These are phyloP conservation scores for Hericium erinaceus DNA, from an alignment of 768 basidiomycete genomes.

Conservation along the genomic window DNA sequence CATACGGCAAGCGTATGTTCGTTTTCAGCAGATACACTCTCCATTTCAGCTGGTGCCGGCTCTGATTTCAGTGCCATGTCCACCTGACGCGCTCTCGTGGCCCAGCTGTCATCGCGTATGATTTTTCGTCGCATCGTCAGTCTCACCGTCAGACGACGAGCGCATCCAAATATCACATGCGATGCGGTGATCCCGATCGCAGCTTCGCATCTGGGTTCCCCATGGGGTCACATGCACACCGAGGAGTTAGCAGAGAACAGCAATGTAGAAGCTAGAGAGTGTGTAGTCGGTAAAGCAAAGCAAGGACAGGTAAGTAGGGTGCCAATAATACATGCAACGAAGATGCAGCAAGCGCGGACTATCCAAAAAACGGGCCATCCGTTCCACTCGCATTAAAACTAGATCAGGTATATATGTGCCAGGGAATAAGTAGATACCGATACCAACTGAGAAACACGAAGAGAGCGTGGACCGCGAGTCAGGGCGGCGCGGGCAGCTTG, in stretches of 20 bases:
- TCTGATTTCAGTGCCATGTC: no score
- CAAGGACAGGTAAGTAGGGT: background rate
- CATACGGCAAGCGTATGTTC: no score
- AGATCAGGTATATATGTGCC: background rate
- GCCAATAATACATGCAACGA: background rate
- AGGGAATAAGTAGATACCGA: background rate
- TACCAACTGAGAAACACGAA: background rate
- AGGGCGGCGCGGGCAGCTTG: background rate
- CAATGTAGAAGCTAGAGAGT: background rate
- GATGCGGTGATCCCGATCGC: background rate
- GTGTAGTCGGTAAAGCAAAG: background rate
- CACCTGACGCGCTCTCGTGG: no score
- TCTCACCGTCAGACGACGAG: no score
- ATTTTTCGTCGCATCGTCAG: no score
- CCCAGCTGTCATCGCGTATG: no score
- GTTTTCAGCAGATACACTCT: no score
- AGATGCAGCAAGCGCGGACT: background rate
- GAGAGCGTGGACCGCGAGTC: background rate
- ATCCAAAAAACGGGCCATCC: background rate
- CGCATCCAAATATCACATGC: background rate
- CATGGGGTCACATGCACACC: no score
- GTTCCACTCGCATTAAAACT: background rate
- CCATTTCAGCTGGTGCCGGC: no score
- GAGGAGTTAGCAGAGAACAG: background rate
- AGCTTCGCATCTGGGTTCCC: background rate